A percentile compares a stretch with the other conserved stretches of the same genome.
phyloP scores from a whole-genome alignment of 768 basidiomycete species.

The Epithele typhae region DNA sequence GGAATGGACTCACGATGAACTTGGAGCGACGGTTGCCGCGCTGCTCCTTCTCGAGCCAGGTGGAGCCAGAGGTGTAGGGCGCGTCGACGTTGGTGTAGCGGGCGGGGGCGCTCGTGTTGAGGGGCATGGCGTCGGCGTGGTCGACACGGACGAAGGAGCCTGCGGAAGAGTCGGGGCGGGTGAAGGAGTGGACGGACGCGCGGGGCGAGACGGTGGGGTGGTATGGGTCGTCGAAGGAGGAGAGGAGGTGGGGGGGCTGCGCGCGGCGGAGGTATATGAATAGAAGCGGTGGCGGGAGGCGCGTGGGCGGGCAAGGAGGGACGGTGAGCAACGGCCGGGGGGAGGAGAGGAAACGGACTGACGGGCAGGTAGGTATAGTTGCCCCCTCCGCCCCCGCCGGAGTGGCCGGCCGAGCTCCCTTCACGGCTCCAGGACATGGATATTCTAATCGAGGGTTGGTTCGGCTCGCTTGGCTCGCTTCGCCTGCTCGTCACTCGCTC shows the following conservation, averaged over 20 bases:
- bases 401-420: background rate
- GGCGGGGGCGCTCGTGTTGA: slow-evolving; percentile 20
- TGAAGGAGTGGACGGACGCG: background rate
- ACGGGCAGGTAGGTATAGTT: slow-evolving; percentile 3
- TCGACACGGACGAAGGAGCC: slow-evolving; percentile 19
- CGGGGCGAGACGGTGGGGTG: slow-evolving; percentile 23
- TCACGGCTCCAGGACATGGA: slow-evolving; percentile 8
- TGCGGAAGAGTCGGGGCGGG: slow-evolving; percentile 2
- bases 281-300: background rate
- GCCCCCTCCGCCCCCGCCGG: background rate
- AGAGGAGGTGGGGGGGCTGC: slow-evolving; percentile 31
- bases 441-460: slow-evolving; percentile 1
- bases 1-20: slow-evolving; percentile 46
- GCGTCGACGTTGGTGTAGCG: slow-evolving; percentile 18
- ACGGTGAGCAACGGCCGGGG: no score
- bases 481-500: background rate
- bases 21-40: slow-evolving; percentile 34
- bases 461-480: background rate
- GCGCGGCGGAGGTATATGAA: slow-evolving; percentile 18
- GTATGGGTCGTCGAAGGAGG: slow-evolving; percentile 34
- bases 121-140: slow-evolving; percentile 17
- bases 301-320: background rate
- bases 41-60: slow-evolving; percentile 38
- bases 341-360: background rate
- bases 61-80: slow-evolving; percentile 26